These are phyloP conservation scores for Volvariella volvacea DNA, from an alignment of 1,284 basidiomycete genomes.

Conservation along the genomic window DNA sequence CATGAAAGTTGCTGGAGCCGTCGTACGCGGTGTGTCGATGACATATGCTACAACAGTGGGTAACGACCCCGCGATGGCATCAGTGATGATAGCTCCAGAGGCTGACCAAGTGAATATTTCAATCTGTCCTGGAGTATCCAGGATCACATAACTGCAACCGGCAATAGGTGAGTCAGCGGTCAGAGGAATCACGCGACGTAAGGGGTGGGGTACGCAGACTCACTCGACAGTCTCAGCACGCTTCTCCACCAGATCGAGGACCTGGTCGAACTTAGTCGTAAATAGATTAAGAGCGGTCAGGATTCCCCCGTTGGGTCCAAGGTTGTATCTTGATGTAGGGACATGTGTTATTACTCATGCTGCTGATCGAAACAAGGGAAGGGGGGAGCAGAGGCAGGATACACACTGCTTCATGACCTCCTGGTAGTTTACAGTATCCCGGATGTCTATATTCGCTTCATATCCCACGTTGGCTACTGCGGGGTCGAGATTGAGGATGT, in stretches of 20 bases:
- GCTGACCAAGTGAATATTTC: constrained; percentile 99
- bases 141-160: constrained; percentile 64
- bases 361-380: not conserved
- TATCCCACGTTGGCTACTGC: constrained; percentile 90
- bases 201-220: constrained; percentile 20
- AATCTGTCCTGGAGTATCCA: constrained; percentile 99
- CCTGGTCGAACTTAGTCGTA: constrained; percentile 99
- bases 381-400: constrained; percentile 5
- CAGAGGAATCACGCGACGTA: constrained; percentile 31
- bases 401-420: constrained; percentile 99
- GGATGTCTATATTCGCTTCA: constrained; percentile 95
- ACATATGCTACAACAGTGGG: constrained; percentile 96
- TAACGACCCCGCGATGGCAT: constrained; percentile 90
- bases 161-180: not conserved
- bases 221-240: constrained; percentile 84
- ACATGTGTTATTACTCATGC: constrained; percentile 11
- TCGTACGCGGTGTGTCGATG: constrained; percentile 95
- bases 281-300: constrained; percentile 96
- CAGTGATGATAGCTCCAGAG: constrained; percentile 97
- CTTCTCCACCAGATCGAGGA: constrained; percentile 89
- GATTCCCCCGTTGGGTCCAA: constrained; percentile 98
- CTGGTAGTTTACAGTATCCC: constrained; percentile 96
- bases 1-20: constrained; percentile 98
- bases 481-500: constrained; percentile 97
- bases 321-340: constrained; percentile 71